phyloP scores from a whole-genome alignment of 495 filamentous ascomycete species.

The Aspergillus haitiensis region DNA sequence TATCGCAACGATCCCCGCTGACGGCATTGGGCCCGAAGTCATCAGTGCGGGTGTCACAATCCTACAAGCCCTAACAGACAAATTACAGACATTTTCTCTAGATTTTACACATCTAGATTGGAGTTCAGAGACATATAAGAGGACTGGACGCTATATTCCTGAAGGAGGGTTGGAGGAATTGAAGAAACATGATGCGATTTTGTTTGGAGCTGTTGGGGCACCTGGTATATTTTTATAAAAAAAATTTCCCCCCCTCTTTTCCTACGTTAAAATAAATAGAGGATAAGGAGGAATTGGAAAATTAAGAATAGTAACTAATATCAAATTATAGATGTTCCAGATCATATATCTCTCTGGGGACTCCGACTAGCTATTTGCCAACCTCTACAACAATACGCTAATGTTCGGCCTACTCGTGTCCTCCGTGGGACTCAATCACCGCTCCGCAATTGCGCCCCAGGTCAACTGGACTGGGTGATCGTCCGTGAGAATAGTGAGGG shows the following conservation, averaged over 20 bases:
- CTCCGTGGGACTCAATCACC: slow-evolving; percentile 52
- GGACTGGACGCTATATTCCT: slow-evolving; percentile 53
- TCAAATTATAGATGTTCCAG: slow-evolving; percentile 48
- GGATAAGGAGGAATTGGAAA: background rate
- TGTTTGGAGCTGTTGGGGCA: slow-evolving; percentile 58
- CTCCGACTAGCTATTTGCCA: slow-evolving; percentile 56
- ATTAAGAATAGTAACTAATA: slow-evolving; percentile 16
- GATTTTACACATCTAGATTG: slow-evolving; percentile 53
- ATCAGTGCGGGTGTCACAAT: slow-evolving; percentile 49
- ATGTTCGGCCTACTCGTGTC: slow-evolving; percentile 54
- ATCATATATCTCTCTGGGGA: slow-evolving; percentile 58
- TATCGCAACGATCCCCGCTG: slow-evolving; percentile 54
- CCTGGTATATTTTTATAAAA: slow-evolving; percentile 46
- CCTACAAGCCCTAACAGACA: slow-evolving; percentile 45
- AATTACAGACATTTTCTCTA: slow-evolving; percentile 48
- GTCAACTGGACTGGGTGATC: slow-evolving; percentile 56
- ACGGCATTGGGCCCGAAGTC: slow-evolving; percentile 58
- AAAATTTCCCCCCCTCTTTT: background rate
- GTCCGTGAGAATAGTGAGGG: slow-evolving; percentile 60
- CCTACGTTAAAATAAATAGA: background rate
- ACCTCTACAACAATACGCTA: slow-evolving; percentile 57
- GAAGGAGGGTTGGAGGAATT: slow-evolving; percentile 52
- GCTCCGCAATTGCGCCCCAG: slow-evolving; percentile 42
- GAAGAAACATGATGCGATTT: slow-evolving; percentile 55
- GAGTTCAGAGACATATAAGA: slow-evolving; percentile 55